These are phyloP conservation scores for Irpex lacteus DNA, from an alignment of 1,284 basidiomycete genomes.

Conservation along the genomic window DNA sequence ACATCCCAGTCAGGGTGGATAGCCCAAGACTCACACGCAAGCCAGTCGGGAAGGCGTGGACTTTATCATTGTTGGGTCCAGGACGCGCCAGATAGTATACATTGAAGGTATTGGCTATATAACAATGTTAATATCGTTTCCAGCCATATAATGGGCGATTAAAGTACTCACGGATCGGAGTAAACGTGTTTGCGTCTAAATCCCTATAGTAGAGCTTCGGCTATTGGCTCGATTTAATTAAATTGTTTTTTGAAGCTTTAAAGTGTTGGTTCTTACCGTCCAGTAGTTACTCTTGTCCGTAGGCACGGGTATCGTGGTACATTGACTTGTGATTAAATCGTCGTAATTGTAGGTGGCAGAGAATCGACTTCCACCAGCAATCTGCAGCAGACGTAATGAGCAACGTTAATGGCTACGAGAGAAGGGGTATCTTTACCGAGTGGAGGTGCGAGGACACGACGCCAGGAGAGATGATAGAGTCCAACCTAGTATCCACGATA, in stretches of 20 bases:
- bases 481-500: slow-evolving; percentile 13
- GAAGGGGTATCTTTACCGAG: not conserved
- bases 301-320: slow-evolving; percentile 13
- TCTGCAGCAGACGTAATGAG: not conserved
- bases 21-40: slow-evolving; percentile 6
- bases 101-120: slow-evolving; percentile 14
- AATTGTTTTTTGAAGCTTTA: not conserved
- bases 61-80: slow-evolving; percentile 6
- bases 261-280: slow-evolving; percentile 7
- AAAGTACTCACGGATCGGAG: slow-evolving; percentile 9
- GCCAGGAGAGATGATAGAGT: slow-evolving; percentile 15
- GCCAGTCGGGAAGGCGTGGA: slow-evolving; percentile 13
- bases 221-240: not conserved
- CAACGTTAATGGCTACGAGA: not conserved
- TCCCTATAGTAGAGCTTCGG: slow-evolving; percentile 13
- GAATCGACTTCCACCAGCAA: slow-evolving; percentile 15
- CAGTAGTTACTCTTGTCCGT: slow-evolving; percentile 17
- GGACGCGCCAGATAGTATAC: slow-evolving; percentile 14
- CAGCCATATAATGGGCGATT: not conserved
- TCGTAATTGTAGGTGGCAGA: slow-evolving; percentile 10
- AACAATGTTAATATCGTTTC: not conserved
- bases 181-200: slow-evolving; percentile 5
- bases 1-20: not conserved
- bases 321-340: slow-evolving; percentile 12
- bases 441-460: slow-evolving; percentile 10